Percentiles rank a stretch among this genome's conserved stretches.
These are phyloP conservation scores for Quercus cerris DNA, from an alignment of 306 rosid genomes.

Conservation along the genomic window DNA sequence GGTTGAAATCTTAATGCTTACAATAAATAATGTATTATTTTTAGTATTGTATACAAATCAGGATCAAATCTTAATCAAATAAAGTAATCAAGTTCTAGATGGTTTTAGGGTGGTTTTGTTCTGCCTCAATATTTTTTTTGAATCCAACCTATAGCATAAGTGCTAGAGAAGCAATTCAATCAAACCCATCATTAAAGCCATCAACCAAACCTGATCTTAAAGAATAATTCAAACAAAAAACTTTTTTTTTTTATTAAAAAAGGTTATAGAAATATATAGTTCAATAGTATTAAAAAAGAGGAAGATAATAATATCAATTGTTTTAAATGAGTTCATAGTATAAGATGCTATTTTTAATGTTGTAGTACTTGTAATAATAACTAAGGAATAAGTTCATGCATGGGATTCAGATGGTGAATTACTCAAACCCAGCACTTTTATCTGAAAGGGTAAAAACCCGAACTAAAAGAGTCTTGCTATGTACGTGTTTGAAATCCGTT, in stretches of 20 bases:
- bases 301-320: background rate
- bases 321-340: background rate
- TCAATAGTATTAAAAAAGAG: background rate
- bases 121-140: conserved; percentile 20
- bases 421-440: no score
- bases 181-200: conserved; percentile 24
- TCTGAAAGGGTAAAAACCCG: no score
- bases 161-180: conserved; percentile 14
- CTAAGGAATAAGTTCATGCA: no score
- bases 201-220: conserved; percentile 7
- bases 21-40: no score
- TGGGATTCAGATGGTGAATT: no score
- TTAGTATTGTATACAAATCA: no score
- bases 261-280: conserved; percentile 6
- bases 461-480: no score
- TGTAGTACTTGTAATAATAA: no score
- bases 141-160: conserved; percentile 19
- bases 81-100: no score
- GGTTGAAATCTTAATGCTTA: no score
- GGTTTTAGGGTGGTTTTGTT: background rate
- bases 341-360: background rate
- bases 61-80: background rate
- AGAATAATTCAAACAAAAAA: conserved; percentile 40
- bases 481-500: no score
- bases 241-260: background rate